Conservation (phyloP, 1,284 basidiomycete species). For the Dichomitus squalens region DNA sequence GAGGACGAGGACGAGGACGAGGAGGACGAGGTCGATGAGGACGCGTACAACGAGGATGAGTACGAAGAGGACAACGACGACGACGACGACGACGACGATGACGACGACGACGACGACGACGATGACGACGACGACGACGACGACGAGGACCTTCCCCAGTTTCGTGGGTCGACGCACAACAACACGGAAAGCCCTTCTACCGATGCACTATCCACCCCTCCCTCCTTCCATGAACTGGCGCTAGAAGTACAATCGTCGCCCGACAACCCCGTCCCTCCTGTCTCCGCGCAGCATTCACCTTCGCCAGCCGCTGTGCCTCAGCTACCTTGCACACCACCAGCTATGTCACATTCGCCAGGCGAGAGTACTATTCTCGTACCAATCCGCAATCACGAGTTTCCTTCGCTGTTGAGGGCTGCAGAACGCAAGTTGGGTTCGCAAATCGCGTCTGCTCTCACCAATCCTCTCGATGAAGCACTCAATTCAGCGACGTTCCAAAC, state of each 20-base stretch:
- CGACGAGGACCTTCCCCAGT: background rate
- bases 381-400: background rate
- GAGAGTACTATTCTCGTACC: background rate
- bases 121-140: background rate
- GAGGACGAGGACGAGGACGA: too few relatives aligned
- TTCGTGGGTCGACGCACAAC: background rate
- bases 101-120: background rate
- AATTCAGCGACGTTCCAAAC: conserved; percentile 1
- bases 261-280: too few relatives aligned
- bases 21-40: too few relatives aligned
- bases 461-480: background rate
- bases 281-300: too few relatives aligned
- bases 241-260: too few relatives aligned
- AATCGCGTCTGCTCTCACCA: background rate
- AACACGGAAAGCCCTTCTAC: too few relatives aligned
- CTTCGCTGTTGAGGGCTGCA: background rate
- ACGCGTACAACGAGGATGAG: background rate
- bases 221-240: background rate
- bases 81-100: background rate
- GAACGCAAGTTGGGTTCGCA: background rate
- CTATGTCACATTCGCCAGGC: background rate
- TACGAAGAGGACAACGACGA: background rate
- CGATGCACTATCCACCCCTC: too few relatives aligned
- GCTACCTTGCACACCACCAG: background rate
- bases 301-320: background rate